phyloP scores from a whole-genome alignment of 176 grass and related monocot genomes.

The Oryza coarctata region DNA sequence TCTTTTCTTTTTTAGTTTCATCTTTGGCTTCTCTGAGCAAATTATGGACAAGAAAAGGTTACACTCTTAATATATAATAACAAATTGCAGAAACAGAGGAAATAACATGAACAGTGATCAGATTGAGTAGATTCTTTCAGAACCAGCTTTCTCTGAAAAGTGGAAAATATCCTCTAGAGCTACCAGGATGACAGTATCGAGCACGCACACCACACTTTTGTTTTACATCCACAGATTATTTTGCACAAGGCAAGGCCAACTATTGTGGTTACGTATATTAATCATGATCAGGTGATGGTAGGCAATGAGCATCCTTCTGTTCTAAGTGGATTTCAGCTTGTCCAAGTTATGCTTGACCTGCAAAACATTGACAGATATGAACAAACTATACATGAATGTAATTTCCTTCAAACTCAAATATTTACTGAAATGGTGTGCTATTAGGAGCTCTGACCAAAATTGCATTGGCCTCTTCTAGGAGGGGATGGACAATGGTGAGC shows the following conservation, averaged over 20 bases:
- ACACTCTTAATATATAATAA: not conserved
- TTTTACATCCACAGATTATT: constrained; percentile 9
- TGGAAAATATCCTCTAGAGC: not conserved
- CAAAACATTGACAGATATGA: constrained; percentile 23
- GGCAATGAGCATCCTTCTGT: constrained; percentile 8
- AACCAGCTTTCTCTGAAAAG: not conserved
- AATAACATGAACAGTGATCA: not conserved
- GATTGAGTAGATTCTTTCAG: not conserved
- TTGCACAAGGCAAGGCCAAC: constrained; percentile 14
- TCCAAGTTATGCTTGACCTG: constrained; percentile 65
- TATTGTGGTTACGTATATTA: constrained; percentile 32
- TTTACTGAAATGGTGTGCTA: not conserved
- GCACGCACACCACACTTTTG: not conserved
- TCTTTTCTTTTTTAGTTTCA: not conserved
- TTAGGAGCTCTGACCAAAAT: constrained; percentile 48
- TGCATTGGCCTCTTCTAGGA: constrained; percentile 61
- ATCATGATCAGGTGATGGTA: not conserved
- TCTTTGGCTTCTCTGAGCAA: not conserved
- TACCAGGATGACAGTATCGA: not conserved
- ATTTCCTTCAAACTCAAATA: not conserved
- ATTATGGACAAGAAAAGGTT: not conserved
- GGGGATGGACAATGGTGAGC: constrained; percentile 45
- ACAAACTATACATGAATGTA: not conserved
- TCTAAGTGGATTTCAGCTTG: constrained; percentile 62
- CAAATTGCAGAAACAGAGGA: not conserved